Base-by-base conservation (phyloP, 139 green algal species). In the Tetradesmus lagerheimii region DNA sequence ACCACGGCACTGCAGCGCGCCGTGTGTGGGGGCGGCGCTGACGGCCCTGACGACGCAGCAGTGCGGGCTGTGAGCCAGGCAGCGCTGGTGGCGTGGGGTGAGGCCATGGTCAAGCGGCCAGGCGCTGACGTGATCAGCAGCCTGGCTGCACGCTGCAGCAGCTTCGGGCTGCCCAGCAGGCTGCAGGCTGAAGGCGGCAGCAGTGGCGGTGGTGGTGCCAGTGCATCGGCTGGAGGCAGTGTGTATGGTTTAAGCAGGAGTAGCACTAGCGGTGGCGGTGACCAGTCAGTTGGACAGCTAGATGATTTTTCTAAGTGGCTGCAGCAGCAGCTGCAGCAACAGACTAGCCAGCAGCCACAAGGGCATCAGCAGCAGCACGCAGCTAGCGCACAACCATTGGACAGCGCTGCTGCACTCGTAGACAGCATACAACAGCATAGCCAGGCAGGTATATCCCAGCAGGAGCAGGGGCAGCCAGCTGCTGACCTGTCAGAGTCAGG, bases 61-160 rank as follows among this genome's bases (percentile, higher is more conserved):
- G 90, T 93, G 76, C 86, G 75, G 23, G 53, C 18, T 20, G 34
- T 89, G 39, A 79, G 76, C 16, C 86, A 95, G 92, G 92, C 93
- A 25, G 93, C 96, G 5, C 95, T 98, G 94, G 94, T 98, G 25
- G 94, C 96, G 0, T 98, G 95, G 95, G 96, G 84, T 0, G 95
- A 98, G 87, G 89, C 88, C 9, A 93, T 96, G 84, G 85, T 97
- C 31, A 86, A 93, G n/a, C 41, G n/a, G 41, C 23, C 27, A 12
- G 89, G 85, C 75, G 39, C 20, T 62, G 88, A 84, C 31, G 81
- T 91, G 41, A 14, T 91, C 6, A 89, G 66, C 81, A 18, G 34
- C 66, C 53, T 91, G 64, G 50, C 43, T 77, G 47, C 76, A 27
- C 41, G 79, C 41, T 87, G 50, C 86, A 25, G 8, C 64, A 34